A percentile compares a stretch with the other conserved stretches of the same genome.
phyloP scores from a whole-genome alignment of 1,284 basidiomycete species.

The Wolfiporia cocos region DNA sequence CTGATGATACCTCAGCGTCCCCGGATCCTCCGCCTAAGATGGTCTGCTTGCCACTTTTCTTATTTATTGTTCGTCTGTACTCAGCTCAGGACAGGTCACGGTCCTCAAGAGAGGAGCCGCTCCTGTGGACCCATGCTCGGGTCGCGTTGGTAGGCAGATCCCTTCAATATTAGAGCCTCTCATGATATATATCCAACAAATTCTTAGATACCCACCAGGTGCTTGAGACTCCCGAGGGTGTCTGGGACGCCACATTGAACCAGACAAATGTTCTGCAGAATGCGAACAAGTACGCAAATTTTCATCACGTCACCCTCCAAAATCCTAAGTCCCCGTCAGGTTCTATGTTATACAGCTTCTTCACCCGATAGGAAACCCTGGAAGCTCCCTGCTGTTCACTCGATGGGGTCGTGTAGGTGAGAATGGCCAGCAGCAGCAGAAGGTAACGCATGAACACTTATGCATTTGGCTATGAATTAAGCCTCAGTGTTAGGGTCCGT shows the following conservation, averaged over 20 bases:
- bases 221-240: constrained; percentile 36
- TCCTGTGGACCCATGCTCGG: constrained; percentile 49
- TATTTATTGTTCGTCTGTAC: not conserved
- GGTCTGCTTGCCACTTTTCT: constrained; percentile 9
- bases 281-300: constrained; percentile 48
- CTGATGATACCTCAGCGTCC: too few relatives aligned
- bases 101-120: constrained; percentile 54
- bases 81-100: too few relatives aligned
- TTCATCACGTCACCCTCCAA: not conserved
- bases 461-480: not conserved
- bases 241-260: constrained; percentile 69
- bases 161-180: too few relatives aligned
- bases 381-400: constrained; percentile 38
- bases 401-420: constrained; percentile 64
- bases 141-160: constrained; percentile 45
- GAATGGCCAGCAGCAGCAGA: constrained; percentile 40
- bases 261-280: constrained; percentile 58
- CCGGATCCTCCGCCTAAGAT: constrained; percentile 28
- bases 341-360: constrained; percentile 63
- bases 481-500: constrained; percentile 28
- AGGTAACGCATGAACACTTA: constrained; percentile 31
- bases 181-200: too few relatives aligned
- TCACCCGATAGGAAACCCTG: constrained; percentile 40
- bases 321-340: constrained; percentile 21
- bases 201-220: constrained; percentile 49